A percentile compares a stretch with the other conserved stretches of the same genome.
Conservation (phyloP, 306 rosid genomes). For the Acacia confusa region DNA sequence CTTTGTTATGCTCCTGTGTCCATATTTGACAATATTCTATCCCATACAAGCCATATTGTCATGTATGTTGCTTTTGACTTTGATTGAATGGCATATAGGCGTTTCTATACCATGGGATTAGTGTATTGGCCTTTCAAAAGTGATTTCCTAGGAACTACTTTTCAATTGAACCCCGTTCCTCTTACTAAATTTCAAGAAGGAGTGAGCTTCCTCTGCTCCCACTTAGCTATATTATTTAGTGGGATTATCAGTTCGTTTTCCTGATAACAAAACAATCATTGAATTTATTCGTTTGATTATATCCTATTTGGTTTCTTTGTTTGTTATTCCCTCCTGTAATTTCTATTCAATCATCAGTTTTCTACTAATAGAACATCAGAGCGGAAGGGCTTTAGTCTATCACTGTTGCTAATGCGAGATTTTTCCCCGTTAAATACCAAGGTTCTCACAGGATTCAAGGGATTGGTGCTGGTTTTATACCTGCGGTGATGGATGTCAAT, state of each 20-base stretch:
- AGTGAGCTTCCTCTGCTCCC: background rate
- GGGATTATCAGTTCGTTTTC: background rate
- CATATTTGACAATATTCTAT: background rate
- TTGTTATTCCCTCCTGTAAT: background rate
- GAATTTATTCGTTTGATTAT: background rate
- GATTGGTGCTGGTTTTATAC: slow-evolving; percentile 86
- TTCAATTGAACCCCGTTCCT: background rate
- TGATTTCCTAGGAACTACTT: background rate
- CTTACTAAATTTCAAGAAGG: background rate
- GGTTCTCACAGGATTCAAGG: slow-evolving; percentile 97
- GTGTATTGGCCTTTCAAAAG: background rate
- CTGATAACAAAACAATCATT: background rate
- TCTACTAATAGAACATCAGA: background rate
- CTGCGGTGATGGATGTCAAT: slow-evolving; percentile 71
- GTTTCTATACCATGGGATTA: background rate
- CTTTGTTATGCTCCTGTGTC: slow-evolving; percentile 13
- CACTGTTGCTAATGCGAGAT: slow-evolving; percentile 15
- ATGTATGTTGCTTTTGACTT: slow-evolving; percentile 1
- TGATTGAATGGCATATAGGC: background rate
- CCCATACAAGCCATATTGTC: slow-evolving; percentile 10
- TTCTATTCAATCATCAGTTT: background rate
- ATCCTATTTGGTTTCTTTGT: background rate
- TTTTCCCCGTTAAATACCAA: slow-evolving; percentile 35
- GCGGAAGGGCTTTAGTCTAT: slow-evolving; percentile 12
- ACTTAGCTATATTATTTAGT: background rate